phyloP scores from a whole-genome alignment of 2,329 filamentous ascomycete genomes.

The Ascochyta koolunga region DNA sequence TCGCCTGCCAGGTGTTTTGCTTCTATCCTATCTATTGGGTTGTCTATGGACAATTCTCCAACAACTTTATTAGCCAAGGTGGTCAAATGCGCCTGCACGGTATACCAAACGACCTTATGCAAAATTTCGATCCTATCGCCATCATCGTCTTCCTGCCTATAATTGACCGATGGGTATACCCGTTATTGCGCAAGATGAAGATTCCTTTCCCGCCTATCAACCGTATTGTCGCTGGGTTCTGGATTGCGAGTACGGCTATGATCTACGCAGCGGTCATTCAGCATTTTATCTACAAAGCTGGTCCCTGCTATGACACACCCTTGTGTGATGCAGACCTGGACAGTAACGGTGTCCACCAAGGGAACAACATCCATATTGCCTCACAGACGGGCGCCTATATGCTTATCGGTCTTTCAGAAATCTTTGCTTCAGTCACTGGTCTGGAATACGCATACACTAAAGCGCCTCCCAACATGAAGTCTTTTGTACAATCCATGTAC shows the following conservation, averaged over 20 bases:
- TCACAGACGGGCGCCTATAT: conserved; percentile 55
- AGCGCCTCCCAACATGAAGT: conserved; percentile 55
- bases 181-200: conserved; percentile 49
- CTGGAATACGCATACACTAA: conserved; percentile 58
- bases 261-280: conserved; percentile 64
- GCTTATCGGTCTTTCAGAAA: conserved; percentile 55
- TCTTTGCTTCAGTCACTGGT: conserved; percentile 56
- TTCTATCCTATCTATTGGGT: conserved; percentile 58
- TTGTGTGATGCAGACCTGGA: conserved; percentile 39
- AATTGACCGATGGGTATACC: conserved; percentile 53
- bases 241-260: conserved; percentile 59
- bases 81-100: conserved; percentile 53
- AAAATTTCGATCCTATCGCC: conserved; percentile 55
- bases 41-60: conserved; percentile 50
- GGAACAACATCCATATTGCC: conserved; percentile 53
- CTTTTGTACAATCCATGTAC: conserved; percentile 60
- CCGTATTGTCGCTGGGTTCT: conserved; percentile 59
- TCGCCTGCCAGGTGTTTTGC: conserved; percentile 71
- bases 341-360: conserved; percentile 36
- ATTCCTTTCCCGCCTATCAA: conserved; percentile 59
- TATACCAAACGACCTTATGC: conserved; percentile 57
- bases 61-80: conserved; percentile 55
- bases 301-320: conserved; percentile 58
- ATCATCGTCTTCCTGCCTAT: conserved; percentile 56
- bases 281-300: conserved; percentile 61